These are phyloP conservation scores for Sungouiozyma ichnusensis DNA, from an alignment of 805 yeast genomes.

Conservation along the genomic window DNA sequence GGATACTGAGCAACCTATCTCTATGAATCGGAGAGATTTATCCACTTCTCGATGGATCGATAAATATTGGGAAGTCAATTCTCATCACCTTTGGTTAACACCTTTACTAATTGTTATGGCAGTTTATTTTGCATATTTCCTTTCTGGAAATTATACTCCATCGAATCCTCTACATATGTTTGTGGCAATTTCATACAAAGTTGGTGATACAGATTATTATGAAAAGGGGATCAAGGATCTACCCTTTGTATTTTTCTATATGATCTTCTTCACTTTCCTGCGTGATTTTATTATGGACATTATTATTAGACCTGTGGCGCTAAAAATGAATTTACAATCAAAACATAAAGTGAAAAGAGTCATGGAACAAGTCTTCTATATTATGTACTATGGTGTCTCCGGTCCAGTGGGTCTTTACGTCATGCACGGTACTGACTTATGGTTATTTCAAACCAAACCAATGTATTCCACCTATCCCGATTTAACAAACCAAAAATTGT, in stretches of 20 bases:
- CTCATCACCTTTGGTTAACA: conserved; percentile 58
- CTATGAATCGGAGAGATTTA: conserved; percentile 31
- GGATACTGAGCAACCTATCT: too few species aligned
- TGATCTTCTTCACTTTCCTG: conserved; percentile 78
- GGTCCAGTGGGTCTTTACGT: conserved; percentile 87
- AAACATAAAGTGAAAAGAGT: conserved; percentile 59
- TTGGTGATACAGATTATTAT: conserved; percentile 51
- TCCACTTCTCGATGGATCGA: background rate
- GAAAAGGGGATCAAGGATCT: conserved; percentile 85
- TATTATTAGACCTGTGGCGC: conserved; percentile 64
- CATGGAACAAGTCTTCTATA: conserved; percentile 85
- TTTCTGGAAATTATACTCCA: conserved; percentile 47
- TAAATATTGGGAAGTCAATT: conserved; percentile 39
- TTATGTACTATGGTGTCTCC: conserved; percentile 65
- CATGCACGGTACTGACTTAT: conserved; percentile 72
- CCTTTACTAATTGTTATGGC: conserved; percentile 43
- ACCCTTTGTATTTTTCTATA: conserved; percentile 65
- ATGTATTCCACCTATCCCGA: conserved; percentile 83
- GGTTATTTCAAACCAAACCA: conserved; percentile 80
- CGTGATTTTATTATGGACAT: conserved; percentile 88
- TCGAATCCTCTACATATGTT: conserved; percentile 55
- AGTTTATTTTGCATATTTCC: conserved; percentile 36
- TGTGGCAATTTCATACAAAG: conserved; percentile 53
- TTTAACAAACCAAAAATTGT: conserved; percentile 51
- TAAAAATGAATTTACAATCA: conserved; percentile 37